Evolutionary conservation across 371 early-diverging fungal species (phyloP), one percentile per base, ranked within the genome.

Genomic region (Mucor irregularis): DNA sequence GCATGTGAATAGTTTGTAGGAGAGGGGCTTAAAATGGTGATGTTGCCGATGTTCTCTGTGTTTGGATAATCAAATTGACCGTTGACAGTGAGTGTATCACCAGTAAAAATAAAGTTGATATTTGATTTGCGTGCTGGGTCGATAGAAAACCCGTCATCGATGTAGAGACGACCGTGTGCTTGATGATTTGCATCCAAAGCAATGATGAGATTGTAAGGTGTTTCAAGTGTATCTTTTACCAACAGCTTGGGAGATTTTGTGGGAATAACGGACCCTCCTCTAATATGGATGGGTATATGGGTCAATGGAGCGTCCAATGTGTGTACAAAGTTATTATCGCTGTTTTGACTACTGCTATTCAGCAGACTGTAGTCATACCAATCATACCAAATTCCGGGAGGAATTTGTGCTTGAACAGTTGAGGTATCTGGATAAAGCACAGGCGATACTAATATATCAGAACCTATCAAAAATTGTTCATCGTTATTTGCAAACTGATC

Each of bases 311-410:
- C 81, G 48, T 75, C 71, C 16, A 81, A 28, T 22, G 58, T 58
- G 10, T n/a, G n/a, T n/a, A n/a, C n/a, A 50, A 45, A 9, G n/a
- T 49, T 19, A 45, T 30, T 10, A 50, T 7, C 55, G 56, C 10
- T 5, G 44, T 47, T 14, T 37, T 55, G 24, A 31, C 53, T n/a
- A 46, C 59, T 49, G 52, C 53, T 42, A n/a, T 50, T 39, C 11
- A 47, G 11, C n/a, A 29, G 31, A 19, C 63, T 59, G 25, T 61
- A 48, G 21, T 56, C 68, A 44, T 67, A 73, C 70, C 70, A 73
- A 28, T 82, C 80, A 46, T 85, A 85, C 86, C 86, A 85, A 0
- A 62, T 53, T 16, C 83, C 81, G 1, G 56, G 10, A 5, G 87
- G 87, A 69, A 87, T 81, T 50, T 76, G 68, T 0, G 74, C 85